phyloP scores from a whole-genome alignment of 2,329 filamentous ascomycete species.

The Ceratocystiopsis sp. region DNA sequence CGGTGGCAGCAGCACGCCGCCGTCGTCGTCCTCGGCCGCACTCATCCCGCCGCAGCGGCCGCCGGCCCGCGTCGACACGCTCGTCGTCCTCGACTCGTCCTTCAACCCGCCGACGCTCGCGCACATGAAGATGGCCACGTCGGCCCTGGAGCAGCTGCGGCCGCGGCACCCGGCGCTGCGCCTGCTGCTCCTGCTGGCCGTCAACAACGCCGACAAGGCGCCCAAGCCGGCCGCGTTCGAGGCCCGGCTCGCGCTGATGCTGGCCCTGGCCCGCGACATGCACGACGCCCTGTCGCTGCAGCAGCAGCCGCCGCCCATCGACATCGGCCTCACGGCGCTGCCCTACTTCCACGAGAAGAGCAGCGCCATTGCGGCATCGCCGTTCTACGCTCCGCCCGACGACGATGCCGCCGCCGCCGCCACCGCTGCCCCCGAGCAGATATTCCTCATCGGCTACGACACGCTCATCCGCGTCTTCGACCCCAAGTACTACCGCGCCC shows the following conservation, averaged over 20 bases:
- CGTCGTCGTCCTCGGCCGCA: constrained; percentile 12
- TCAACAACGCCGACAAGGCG: constrained; percentile 49
- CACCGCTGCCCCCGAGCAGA: constrained; percentile 26
- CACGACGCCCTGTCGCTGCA: constrained; percentile 12
- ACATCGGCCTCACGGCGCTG: constrained; percentile 53
- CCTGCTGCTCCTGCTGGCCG: constrained; percentile 42
- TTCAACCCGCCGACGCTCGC: constrained; percentile 52
- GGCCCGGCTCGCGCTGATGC: constrained; percentile 55
- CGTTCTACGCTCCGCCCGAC: constrained; percentile 21
- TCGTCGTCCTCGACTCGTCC: constrained; percentile 48
- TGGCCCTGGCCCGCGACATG: constrained; percentile 43
- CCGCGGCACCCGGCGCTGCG: constrained; percentile 14
- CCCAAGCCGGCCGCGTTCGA: constrained; percentile 51
- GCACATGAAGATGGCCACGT: constrained; percentile 38
- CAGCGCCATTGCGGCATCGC: constrained; percentile 31
- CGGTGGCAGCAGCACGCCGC: constrained; percentile 5
- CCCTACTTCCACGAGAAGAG: constrained; percentile 65
- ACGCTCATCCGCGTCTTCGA: constrained; percentile 57
- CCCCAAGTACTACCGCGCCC: constrained; percentile 46
- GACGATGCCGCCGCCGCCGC: neutral
- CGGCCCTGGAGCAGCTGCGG: constrained; percentile 21
- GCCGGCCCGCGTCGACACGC: constrained; percentile 5
- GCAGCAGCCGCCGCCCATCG: constrained; percentile 21
- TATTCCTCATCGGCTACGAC: constrained; percentile 61
- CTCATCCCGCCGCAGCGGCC: constrained; percentile 1